A percentile compares a stretch with the other conserved stretches of the same genome.
Evolutionary conservation across 2,329 filamentous ascomycete species (phyloP).

Genomic region (Diplodia scrobiculata): DNA sequence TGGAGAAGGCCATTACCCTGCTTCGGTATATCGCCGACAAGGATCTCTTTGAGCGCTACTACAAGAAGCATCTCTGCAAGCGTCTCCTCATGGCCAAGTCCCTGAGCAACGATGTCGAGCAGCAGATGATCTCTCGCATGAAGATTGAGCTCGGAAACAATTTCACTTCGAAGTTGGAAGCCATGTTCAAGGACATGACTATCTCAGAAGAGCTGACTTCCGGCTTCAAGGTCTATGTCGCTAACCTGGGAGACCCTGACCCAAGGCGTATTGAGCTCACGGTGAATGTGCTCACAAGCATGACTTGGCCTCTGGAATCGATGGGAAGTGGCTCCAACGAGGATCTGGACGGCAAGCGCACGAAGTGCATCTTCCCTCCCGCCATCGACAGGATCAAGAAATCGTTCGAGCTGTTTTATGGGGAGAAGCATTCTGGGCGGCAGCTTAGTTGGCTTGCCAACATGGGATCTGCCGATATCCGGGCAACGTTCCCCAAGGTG

Average conservation of each 20-base stretch:
- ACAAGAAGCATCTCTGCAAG: constrained; percentile 93
- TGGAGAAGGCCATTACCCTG: constrained; percentile 87
- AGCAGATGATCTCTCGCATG: constrained; percentile 94
- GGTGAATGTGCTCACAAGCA: constrained; percentile 85
- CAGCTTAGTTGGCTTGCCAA: constrained; percentile 79
- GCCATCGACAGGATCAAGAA: constrained; percentile 74
- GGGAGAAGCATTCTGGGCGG: constrained; percentile 81
- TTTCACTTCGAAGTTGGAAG: constrained; percentile 89
- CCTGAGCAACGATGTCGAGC: constrained; percentile 87
- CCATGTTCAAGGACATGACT: constrained; percentile 97
- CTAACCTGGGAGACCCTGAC: constrained; percentile 58
- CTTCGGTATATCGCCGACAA: constrained; percentile 88
- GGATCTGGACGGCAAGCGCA: constrained; percentile 51
- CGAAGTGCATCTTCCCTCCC: constrained; percentile 70
- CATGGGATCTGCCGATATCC: constrained; percentile 83
- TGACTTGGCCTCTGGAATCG: constrained; percentile 91
- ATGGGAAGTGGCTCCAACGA: constrained; percentile 63
- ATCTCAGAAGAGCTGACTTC: constrained; percentile 80
- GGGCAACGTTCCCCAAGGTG: constrained; percentile 72
- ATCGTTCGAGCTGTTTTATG: constrained; percentile 87
- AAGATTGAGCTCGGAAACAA: constrained; percentile 94
- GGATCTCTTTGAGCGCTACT: constrained; percentile 94
- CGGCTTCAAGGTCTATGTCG: constrained; percentile 72
- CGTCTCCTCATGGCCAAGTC: constrained; percentile 86
- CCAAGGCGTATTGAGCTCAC: constrained; percentile 72